phyloP scores from a whole-genome alignment of 163 green algal genomes.

The Scenedesmus sp. region DNA sequence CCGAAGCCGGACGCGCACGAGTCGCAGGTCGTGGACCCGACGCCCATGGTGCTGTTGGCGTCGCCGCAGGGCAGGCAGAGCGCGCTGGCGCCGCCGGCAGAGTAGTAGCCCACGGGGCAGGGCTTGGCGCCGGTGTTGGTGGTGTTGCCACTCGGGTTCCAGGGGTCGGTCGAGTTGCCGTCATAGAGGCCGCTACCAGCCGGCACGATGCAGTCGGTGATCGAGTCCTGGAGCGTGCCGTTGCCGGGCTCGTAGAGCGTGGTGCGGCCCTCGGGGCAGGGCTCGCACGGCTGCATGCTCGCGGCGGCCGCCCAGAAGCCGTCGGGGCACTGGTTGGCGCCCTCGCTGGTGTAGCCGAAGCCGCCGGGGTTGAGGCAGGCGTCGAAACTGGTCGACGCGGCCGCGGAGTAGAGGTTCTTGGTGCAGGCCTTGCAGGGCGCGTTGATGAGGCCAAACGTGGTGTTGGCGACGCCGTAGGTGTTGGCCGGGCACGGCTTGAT shows the following conservation, averaged over 20 bases:
- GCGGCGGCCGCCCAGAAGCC: background rate
- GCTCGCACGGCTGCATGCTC: background rate
- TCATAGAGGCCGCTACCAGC: background rate
- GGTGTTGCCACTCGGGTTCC: background rate
- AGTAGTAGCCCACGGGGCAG: too few relatives aligned
- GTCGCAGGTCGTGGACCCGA: too few relatives aligned
- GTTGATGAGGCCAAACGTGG: slow-evolving; percentile 3
- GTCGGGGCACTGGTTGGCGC: slow-evolving; percentile 18
- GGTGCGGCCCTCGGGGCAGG: background rate
- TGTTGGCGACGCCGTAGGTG: slow-evolving; percentile 12
- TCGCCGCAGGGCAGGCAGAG: too few relatives aligned
- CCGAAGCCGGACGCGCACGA: too few relatives aligned
- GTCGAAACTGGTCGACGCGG: background rate
- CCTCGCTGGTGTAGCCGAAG: slow-evolving; percentile 19
- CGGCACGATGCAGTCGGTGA: slow-evolving; percentile 1
- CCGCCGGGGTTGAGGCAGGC: slow-evolving; percentile 18
- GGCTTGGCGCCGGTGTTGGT: too few relatives aligned
- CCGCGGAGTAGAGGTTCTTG: background rate
- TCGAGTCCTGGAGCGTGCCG: background rate
- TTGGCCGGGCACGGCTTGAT: background rate
- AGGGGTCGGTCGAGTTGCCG: background rate
- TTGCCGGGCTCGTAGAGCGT: slow-evolving; percentile 3
- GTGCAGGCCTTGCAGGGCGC: slow-evolving; percentile 5
- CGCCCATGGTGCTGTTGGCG: too few relatives aligned
- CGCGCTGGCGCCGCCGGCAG: too few relatives aligned